Base-by-base conservation (phyloP, 805 yeast species). In the Nakazawaea wyomingensis region DNA sequence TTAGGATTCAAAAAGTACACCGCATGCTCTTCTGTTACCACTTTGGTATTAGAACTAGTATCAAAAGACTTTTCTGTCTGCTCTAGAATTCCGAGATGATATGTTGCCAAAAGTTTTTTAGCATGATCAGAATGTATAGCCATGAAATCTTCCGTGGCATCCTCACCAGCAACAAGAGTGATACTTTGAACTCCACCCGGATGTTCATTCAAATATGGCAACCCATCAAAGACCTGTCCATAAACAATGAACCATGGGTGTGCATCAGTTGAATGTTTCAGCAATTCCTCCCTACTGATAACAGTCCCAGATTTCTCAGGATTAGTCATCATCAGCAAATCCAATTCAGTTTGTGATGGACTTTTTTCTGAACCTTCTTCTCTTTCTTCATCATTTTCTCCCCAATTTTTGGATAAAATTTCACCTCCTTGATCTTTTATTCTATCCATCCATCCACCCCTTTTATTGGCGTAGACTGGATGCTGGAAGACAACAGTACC, bases 371-470 rank as follows among this genome's bases (percentile, higher is more conserved):
- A 17, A 3, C 27, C 27, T 16, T 40, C 34, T 5, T 19, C 34
- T 10, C n/a, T 34, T 5, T 37, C 55, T 22, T 37, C 53, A 22
- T 51, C 53, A 19, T 43, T 38, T 34, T 61, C 64, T 21, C 65
- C 66, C 64, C 64, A 61, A 10, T 51, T 57, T n/a, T 47, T 34
- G 26, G 54, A 55, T n/a, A 58, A 43, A 7, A 60, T 37, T 39
- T 60, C 55, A 34, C 65, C 65, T 20, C 64, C 64, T 29, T 54
- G 49, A 5, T 50, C 50, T 39, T 60, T 61, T 19, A 62, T 62
- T 31, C 64, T 50, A 31, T 61, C 66, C 66, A 62, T 62, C 67
- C 67, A 62, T 4, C 67, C 67, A 42, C 58, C 62, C 5, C 53
- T 37, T 16, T 47, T 52, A 26, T 48, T 54, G 2, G 63, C 60